phyloP scores from a whole-genome alignment of 495 filamentous ascomycete species.

The Cercophora samala region DNA sequence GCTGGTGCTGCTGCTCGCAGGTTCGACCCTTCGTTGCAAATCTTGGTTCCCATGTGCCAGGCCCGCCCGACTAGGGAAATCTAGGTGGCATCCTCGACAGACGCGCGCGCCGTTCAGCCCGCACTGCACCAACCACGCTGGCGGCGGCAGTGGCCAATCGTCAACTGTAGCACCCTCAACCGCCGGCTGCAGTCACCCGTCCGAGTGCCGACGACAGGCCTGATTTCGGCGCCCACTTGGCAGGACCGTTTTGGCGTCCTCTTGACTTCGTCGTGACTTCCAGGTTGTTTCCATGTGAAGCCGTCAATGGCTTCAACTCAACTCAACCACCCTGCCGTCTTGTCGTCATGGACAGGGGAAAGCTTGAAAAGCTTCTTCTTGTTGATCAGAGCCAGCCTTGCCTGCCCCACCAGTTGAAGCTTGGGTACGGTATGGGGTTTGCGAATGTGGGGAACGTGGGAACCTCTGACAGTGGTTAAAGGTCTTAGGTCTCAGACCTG shows the following conservation, averaged over 20 bases:
- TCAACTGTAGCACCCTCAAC: neutral
- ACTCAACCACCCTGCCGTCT: too few species aligned
- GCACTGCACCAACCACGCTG: neutral
- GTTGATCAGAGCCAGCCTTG: neutral
- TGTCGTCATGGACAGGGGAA: too few species aligned
- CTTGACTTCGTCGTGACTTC: too few species aligned
- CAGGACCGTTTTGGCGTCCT: neutral
- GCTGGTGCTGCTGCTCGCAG: constrained; percentile 6
- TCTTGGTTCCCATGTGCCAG: constrained; percentile 14
- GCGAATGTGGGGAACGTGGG: too few species aligned
- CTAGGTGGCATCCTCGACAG: neutral
- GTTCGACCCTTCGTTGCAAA: constrained; percentile 9
- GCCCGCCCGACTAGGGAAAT: neutral
- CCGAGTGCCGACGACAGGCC: neutral
- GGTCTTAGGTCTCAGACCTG: neutral
- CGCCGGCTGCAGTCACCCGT: neutral
- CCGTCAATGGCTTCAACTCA: too few species aligned
- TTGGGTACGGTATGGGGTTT: too few species aligned
- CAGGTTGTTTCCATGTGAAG: too few species aligned
- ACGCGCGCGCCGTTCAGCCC: neutral
- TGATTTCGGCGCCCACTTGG: neutral
- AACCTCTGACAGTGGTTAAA: too few species aligned
- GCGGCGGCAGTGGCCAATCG: neutral
- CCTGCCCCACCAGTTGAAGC: neutral
- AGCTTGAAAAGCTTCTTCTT: neutral